Percentiles rank a stretch among this genome's conserved stretches.
phyloP scores from a whole-genome alignment of 768 basidiomycete genomes.

The Termitomyces sp. region DNA sequence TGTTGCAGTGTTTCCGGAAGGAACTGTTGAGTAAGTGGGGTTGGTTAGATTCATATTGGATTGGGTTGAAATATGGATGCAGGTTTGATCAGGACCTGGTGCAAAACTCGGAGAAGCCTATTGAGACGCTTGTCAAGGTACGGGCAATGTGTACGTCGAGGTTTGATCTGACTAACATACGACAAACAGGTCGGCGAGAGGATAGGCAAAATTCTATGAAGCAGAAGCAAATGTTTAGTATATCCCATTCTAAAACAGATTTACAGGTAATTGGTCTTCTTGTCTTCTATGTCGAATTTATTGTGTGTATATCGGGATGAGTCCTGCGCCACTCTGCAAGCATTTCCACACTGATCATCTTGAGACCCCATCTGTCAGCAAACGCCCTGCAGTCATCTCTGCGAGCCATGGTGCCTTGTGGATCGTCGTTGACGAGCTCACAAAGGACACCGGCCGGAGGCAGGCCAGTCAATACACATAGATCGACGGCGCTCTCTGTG shows the following conservation, averaged over 20 bases:
- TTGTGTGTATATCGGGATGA: conserved; percentile 17
- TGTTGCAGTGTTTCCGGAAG: conserved; percentile 55
- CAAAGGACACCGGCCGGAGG: conserved; percentile 82
- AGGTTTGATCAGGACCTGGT: conserved; percentile 64
- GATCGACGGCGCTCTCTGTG: conserved; percentile 87
- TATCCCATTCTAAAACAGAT: background rate
- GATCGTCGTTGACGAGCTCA: conserved; percentile 93
- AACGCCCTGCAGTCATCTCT: conserved; percentile 91
- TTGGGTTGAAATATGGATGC: background rate
- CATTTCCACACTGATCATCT: conserved; percentile 94
- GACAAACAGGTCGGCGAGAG: conserved; percentile 30
- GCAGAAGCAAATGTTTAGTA: background rate
- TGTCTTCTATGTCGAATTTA: background rate
- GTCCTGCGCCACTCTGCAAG: conserved; percentile 47
- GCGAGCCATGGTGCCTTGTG: conserved; percentile 87
- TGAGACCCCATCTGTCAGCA: conserved; percentile 85
- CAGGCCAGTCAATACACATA: conserved; percentile 73
- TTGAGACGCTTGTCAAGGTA: conserved; percentile 72
- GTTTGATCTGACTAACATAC: background rate
- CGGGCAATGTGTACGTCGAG: background rate
- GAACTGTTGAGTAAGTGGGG: conserved; percentile 38
- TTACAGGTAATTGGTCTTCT: background rate
- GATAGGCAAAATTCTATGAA: conserved; percentile 24
- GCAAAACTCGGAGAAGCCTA: conserved; percentile 43
- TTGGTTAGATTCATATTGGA: background rate